These are phyloP conservation scores for Rhizophora mangle DNA, from an alignment of 345 rosid species.

Conservation along the genomic window DNA sequence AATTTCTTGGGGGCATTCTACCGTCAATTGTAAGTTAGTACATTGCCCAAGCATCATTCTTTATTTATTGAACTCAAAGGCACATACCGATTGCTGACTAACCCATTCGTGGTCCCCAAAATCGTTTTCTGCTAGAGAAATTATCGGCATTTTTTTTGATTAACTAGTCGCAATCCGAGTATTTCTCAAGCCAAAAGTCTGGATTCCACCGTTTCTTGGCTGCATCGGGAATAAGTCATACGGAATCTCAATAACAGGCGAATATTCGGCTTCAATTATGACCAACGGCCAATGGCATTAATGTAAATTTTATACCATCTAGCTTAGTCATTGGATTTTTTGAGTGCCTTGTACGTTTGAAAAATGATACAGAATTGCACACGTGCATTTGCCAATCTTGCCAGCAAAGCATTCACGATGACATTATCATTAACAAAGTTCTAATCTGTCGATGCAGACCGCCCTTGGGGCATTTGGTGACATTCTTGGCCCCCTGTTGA, in stretches of 20 bases:
- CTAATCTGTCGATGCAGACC: too few species aligned
- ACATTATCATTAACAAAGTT: neutral
- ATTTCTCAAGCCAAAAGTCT: too few species aligned
- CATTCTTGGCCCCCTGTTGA: too few species aligned
- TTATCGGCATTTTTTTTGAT: too few species aligned
- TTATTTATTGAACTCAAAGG: neutral
- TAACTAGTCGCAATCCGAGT: too few species aligned
- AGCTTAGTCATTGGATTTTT: neutral
- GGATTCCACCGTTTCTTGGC: too few species aligned
- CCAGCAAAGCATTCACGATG: neutral
- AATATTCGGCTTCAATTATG: neutral
- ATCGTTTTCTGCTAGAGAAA: too few species aligned
- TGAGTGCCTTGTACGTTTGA: neutral
- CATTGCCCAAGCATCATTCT: constrained; percentile 10
- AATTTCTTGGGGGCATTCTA: neutral
- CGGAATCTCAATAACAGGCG: too few species aligned
- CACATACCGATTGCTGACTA: constrained; percentile 11
- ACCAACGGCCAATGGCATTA: neutral
- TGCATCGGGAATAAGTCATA: too few species aligned
- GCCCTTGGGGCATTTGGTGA: too few species aligned
- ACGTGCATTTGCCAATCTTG: constrained; percentile 1
- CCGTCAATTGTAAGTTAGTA: constrained; percentile 9
- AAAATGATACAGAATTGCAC: neutral
- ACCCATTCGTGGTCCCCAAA: neutral
- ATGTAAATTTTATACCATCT: neutral